Conservation (phyloP, 2,329 filamentous ascomycete species). For the Cordyceps cateniannulata region DNA sequence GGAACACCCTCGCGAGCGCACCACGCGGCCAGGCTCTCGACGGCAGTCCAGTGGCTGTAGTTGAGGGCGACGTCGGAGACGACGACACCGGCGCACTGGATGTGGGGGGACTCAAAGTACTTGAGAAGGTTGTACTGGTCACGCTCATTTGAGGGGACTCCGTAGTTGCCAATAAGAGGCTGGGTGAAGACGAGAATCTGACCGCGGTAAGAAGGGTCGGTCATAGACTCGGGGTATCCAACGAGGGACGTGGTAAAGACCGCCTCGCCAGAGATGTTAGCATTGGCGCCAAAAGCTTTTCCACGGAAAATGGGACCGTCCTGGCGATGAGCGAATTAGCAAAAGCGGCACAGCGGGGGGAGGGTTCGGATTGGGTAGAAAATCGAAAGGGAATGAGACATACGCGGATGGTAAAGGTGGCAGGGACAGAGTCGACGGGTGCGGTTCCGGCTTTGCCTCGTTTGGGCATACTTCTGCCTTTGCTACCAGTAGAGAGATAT, state of each 20-base stretch:
- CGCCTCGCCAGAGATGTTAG: conserved; percentile 95
- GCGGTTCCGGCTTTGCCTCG: conserved; percentile 52
- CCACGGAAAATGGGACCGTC: conserved; percentile 95
- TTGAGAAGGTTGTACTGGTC: conserved; percentile 88
- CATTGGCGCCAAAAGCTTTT: conserved; percentile 92
- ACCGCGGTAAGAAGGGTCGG: conserved; percentile 80
- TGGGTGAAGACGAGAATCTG: conserved; percentile 99
- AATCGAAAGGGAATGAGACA: conserved; percentile 22
- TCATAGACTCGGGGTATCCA: conserved; percentile 93
- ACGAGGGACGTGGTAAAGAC: conserved; percentile 98
- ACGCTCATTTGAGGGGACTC: conserved; percentile 78
- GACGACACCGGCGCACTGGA: conserved; percentile 92
- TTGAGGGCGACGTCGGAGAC: conserved; percentile 89
- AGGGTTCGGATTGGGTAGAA: not conserved
- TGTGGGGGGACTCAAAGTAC: conserved; percentile 97
- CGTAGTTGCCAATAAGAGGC: conserved; percentile 97
- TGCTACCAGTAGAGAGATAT: conserved; percentile 46
- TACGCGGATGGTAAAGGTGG: conserved; percentile 92
- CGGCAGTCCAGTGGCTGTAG: conserved; percentile 98
- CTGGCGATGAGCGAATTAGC: conserved; percentile 34
- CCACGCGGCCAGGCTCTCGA: conserved; percentile 89
- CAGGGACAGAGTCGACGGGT: conserved; percentile 52
- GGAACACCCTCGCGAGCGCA: conserved; percentile 94
- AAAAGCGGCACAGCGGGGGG: not conserved
- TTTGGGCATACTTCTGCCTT: conserved; percentile 60